phyloP scores from a whole-genome alignment of 352 stramenopile genomes.

The Globisporangium cylindrosporum region DNA sequence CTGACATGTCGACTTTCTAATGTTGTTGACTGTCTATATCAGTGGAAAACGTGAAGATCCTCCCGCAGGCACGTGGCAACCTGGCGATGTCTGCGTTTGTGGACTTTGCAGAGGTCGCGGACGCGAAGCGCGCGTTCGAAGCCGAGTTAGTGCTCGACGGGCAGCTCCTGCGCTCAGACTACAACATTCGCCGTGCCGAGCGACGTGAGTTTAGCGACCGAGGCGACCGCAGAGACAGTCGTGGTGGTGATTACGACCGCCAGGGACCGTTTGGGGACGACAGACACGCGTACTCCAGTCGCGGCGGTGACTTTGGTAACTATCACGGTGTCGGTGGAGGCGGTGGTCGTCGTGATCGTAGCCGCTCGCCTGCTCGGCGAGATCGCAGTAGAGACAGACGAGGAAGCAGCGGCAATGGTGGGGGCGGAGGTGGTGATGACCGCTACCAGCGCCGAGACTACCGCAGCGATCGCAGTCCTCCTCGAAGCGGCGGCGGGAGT shows the following conservation, averaged over 20 bases:
- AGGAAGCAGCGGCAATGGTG: not conserved
- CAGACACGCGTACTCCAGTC: not conserved
- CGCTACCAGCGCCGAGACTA: conserved; percentile 8
- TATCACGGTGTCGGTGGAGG: not conserved
- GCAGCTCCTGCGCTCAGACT: conserved; percentile 44
- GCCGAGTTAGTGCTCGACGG: conserved; percentile 41
- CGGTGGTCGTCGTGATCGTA: conserved; percentile 14
- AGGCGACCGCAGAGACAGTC: not conserved
- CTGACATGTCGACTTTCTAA: not conserved
- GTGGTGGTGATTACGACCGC: not conserved
- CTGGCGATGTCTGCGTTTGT: conserved; percentile 64
- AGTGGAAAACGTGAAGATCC: conserved; percentile 65
- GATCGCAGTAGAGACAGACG: conserved; percentile 13
- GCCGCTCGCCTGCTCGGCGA: conserved; percentile 12
- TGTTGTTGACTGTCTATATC: conserved; percentile 1
- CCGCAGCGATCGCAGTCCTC: conserved; percentile 14
- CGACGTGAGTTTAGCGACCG: not conserved
- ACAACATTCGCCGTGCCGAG: conserved; percentile 40
- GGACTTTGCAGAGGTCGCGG: conserved; percentile 42
- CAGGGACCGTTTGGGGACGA: conserved; percentile 2
- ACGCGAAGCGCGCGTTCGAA: conserved; percentile 43
- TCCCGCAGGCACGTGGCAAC: conserved; percentile 42
- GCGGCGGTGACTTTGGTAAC: conserved; percentile 1
- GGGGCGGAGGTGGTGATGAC: not conserved
- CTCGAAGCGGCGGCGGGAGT: not conserved